These are phyloP conservation scores for Nothophytophthora sp. DNA, from an alignment of 352 stramenopile genomes.

Conservation along the genomic window DNA sequence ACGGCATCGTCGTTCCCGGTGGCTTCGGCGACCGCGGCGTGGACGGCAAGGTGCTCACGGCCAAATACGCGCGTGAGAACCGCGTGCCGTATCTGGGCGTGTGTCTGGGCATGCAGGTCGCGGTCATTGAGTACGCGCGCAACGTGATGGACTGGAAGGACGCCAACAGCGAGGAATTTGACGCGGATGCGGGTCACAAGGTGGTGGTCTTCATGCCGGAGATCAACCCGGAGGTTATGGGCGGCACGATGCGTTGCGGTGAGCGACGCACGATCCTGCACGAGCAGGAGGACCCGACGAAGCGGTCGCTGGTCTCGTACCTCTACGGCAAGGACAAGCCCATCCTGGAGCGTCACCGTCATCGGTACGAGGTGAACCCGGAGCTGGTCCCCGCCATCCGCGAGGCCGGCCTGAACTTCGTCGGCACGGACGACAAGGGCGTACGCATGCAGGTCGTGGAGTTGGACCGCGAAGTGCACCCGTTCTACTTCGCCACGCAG, in stretches of 20 bases:
- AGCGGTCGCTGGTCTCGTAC: slow-evolving; percentile 88
- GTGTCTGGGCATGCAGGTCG: slow-evolving; percentile 96
- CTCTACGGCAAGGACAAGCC: slow-evolving; percentile 89
- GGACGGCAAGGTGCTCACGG: slow-evolving; percentile 97
- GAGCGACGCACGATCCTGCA: slow-evolving; percentile 94
- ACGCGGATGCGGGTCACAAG: slow-evolving; percentile 84
- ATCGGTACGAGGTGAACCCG: slow-evolving; percentile 99
- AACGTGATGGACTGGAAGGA: slow-evolving; percentile 93
- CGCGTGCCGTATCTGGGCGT: slow-evolving; percentile 98
- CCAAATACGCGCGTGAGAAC: slow-evolving; percentile 96
- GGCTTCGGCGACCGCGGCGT: slow-evolving; percentile 99
- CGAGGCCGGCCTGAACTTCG: slow-evolving; percentile 95
- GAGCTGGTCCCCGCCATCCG: slow-evolving; percentile 92
- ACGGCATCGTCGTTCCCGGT: slow-evolving; percentile 97
- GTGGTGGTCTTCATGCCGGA: slow-evolving; percentile 99
- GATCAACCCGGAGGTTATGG: slow-evolving; percentile 98
- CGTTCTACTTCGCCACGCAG: slow-evolving; percentile 99
- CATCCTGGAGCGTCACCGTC: slow-evolving; percentile 97
- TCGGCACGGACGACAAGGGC: slow-evolving; percentile 96
- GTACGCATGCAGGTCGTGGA: slow-evolving; percentile 99
- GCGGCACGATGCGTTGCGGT: slow-evolving; percentile 99
- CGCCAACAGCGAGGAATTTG: slow-evolving; percentile 97
- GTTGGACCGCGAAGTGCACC: slow-evolving; percentile 94
- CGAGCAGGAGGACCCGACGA: slow-evolving; percentile 72
- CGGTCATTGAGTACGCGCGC: slow-evolving; percentile 97